phyloP scores from a whole-genome alignment of 257 asterid species.

The Fraxinus anomala region DNA sequence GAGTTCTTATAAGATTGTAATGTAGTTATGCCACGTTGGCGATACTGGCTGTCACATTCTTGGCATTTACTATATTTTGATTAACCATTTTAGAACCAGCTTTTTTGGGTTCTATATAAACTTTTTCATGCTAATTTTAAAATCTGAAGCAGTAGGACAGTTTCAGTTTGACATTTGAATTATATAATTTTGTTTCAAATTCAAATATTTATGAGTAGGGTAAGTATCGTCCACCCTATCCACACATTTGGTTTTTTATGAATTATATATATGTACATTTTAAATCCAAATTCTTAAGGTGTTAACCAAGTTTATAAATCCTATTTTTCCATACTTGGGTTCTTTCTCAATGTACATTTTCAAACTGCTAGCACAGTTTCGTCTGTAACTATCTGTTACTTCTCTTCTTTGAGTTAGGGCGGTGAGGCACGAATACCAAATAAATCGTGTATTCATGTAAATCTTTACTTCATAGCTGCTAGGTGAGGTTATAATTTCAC shows the following conservation, averaged over 20 bases:
- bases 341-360: not conserved
- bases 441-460: not conserved
- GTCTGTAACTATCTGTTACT: not conserved
- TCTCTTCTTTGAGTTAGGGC: not conserved
- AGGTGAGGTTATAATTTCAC: not conserved
- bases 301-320: not conserved
- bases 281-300: not conserved
- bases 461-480: not conserved
- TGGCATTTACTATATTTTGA: not conserved
- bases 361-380: not conserved
- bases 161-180: not conserved
- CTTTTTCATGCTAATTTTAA: not conserved
- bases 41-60: not conserved
- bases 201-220: constrained; percentile 1
- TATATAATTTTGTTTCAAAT: not conserved
- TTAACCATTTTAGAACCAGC: not conserved
- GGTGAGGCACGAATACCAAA: not conserved
- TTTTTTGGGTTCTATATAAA: not conserved
- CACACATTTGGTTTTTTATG: not conserved
- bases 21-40: not conserved
- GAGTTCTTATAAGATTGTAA: not conserved
- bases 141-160: not conserved
- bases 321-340: not conserved
- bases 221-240: not conserved
- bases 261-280: not conserved